phyloP scores from a whole-genome alignment of 2,329 filamentous ascomycete species.

The Paecilomyces niveus region DNA sequence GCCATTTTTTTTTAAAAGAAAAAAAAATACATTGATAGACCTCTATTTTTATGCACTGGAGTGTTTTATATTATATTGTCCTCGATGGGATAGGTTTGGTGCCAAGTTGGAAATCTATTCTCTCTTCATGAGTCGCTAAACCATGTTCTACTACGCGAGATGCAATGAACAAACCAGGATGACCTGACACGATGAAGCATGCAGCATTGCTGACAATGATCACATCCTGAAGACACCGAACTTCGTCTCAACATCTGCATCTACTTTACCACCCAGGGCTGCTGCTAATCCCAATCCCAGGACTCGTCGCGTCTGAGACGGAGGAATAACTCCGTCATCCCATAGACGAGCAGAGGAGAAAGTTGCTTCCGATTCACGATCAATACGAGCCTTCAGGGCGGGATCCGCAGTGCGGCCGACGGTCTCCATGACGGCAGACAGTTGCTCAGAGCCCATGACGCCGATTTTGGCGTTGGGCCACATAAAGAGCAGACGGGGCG shows the following conservation, averaged over 20 bases:
- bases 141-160: background rate
- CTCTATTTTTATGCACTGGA: background rate
- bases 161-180: background rate
- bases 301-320: conserved; percentile 66
- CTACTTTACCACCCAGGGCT: conserved; percentile 61
- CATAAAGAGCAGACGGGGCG: conserved; percentile 87
- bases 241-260: conserved; percentile 52
- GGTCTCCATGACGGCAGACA: conserved; percentile 88
- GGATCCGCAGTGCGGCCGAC: conserved; percentile 80
- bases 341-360: conserved; percentile 86
- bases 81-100: background rate
- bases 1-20: background rate
- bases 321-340: conserved; percentile 79
- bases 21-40: background rate
- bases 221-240: conserved; percentile 84
- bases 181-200: background rate
- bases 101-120: background rate
- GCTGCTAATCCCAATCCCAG: conserved; percentile 66
- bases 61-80: background rate
- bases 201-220: conserved; percentile 1
- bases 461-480: conserved; percentile 97
- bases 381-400: conserved; percentile 74
- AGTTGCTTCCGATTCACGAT: conserved; percentile 78
- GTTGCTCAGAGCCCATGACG: conserved; percentile 92
- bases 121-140: background rate